These are phyloP conservation scores for Medicago ruthenica DNA, from an alignment of 306 rosid genomes.

Conservation along the genomic window DNA sequence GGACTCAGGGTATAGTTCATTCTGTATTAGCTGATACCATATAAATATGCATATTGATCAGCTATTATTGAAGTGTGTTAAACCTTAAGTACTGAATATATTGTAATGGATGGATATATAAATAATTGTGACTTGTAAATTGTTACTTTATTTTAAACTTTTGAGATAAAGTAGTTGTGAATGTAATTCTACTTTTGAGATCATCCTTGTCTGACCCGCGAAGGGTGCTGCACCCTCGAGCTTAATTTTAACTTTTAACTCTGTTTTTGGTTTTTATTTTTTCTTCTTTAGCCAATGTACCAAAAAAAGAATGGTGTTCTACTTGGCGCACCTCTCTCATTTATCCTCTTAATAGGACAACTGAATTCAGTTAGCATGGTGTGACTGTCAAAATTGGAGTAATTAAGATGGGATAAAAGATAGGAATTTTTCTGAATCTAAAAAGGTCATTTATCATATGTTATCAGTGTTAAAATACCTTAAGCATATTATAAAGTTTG, in stretches of 20 bases:
- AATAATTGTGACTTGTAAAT: constrained; percentile 10
- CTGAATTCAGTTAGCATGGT: background rate
- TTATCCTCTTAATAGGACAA: background rate
- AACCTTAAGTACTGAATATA: constrained; percentile 33
- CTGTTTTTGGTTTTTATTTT: too few species aligned
- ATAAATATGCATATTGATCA: constrained; percentile 34
- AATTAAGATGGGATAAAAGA: background rate
- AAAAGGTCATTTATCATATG: background rate
- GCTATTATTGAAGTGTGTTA: constrained; percentile 37
- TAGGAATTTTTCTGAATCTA: too few species aligned
- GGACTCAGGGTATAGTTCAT: constrained; percentile 30
- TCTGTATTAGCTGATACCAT: constrained; percentile 18
- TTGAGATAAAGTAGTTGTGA: background rate
- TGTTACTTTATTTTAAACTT: constrained; percentile 5
- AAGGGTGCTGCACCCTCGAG: too few species aligned
- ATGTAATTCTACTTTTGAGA: background rate
- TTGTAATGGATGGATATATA: constrained; percentile 14
- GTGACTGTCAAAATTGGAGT: background rate
- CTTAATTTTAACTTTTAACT: too few species aligned
- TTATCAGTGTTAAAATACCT: background rate
- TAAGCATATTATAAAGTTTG: background rate
- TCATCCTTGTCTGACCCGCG: too few species aligned
- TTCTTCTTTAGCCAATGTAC: too few species aligned
- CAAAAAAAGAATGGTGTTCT: background rate
- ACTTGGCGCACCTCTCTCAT: background rate